phyloP scores from a whole-genome alignment of 2,329 filamentous ascomycete species.

The Penicillium sp. region DNA sequence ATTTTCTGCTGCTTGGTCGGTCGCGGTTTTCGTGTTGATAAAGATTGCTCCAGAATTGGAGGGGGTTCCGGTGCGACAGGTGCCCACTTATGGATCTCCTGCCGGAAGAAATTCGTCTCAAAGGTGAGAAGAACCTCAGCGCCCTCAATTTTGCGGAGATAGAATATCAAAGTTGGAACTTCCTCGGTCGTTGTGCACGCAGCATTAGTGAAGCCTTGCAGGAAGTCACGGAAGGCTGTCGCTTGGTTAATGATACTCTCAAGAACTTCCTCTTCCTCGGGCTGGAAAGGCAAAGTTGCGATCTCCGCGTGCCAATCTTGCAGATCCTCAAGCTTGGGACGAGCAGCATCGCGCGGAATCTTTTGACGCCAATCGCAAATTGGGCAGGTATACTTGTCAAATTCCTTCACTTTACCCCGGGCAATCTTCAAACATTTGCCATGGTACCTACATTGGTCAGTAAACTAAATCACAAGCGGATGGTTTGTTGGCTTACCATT shows the following conservation, averaged over 20 bases:
- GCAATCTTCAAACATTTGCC: constrained; percentile 98
- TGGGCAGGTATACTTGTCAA: constrained; percentile 96
- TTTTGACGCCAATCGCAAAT: constrained; percentile 97
- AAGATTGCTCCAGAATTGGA: constrained; percentile 78
- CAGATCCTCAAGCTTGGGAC: constrained; percentile 90
- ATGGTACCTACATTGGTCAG: constrained; percentile 69
- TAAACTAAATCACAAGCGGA: background rate
- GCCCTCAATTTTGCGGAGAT: constrained; percentile 93
- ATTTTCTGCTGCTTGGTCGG: constrained; percentile 97
- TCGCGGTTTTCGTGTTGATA: constrained; percentile 90
- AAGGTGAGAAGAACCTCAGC: constrained; percentile 86
- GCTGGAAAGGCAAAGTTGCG: constrained; percentile 78
- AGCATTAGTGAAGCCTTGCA: constrained; percentile 76
- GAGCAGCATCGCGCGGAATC: constrained; percentile 91
- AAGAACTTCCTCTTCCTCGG: constrained; percentile 86
- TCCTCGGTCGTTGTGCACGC: constrained; percentile 79
- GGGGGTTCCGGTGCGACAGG: constrained; percentile 84
- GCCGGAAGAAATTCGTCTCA: constrained; percentile 97
- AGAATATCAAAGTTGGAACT: constrained; percentile 86
- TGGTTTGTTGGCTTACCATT: constrained; percentile 65
- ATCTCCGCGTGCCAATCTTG: constrained; percentile 82
- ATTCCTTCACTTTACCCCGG: constrained; percentile 94
- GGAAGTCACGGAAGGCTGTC: constrained; percentile 76
- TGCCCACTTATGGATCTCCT: constrained; percentile 91
- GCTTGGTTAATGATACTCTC: constrained; percentile 84